Evolutionary conservation across 2,329 filamentous ascomycete genomes (phyloP), one percentile per base, ranked within the genome.

Genomic region (Penicillium sp.): DNA sequence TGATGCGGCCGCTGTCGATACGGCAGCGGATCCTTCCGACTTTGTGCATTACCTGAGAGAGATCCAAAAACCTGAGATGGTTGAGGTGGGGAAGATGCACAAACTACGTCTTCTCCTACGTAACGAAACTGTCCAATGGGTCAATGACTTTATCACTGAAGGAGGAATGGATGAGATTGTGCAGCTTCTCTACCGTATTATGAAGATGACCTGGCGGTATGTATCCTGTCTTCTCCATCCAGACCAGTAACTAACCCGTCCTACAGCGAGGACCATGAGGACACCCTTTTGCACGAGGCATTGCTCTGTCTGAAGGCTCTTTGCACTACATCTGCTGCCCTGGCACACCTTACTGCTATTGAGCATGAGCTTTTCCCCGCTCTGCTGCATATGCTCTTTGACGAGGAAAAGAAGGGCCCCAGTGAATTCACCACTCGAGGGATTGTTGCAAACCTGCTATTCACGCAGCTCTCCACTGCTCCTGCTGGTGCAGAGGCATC

Each of bases 341-440:
- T 96, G 61, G 81, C 86, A 57, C 87, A 91, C 63, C 79, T 98
- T 7, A 80, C 87, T 57, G 81, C 82, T 9, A 87, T 95, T 50
- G 88, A 94, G 58, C 75, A 77, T 6, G 84, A 84, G 0, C 77
- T 98, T 8, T 96, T 97, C 63, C 88, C 91, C 2, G 87, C 87
- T 24, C 74, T 98, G 41, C 72, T 97, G 41, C 80, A 81, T 51
- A 89, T 97, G 84, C 77, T 97, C 35, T 97, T 97, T 62, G 90
- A 96, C 62, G 88, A 94, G n/a, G 91, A 97, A 66, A 94, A 90
- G 74, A 97, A 97, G 68, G 93, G 93, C 0, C 93, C 93, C 0
- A 94, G 88, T 72, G 93, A 98, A 69, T 98, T 95, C 67, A 93
- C 87, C 4, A 97, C 93, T 12, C 84, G 93, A 48, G 85, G 85